Evolutionary conservation across 2,329 filamentous ascomycete genomes (phyloP).

Genomic region (Stachybotrys chartarum): DNA sequence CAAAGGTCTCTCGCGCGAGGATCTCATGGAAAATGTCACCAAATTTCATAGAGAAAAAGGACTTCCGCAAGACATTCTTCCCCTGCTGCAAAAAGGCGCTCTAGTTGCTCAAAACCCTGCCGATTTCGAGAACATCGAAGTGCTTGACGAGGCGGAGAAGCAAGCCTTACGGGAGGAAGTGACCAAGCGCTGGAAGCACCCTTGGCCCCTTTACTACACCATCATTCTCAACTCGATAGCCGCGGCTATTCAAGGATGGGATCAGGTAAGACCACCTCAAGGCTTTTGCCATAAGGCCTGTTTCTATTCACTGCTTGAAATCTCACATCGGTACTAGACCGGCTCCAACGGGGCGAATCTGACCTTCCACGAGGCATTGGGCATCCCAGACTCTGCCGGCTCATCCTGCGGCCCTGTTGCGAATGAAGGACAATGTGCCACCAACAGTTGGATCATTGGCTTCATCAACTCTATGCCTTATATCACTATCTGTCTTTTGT

Average conservation of each 20-base stretch:
- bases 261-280: constrained; percentile 21
- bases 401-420: constrained; percentile 22
- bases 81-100: constrained; percentile 23
- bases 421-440: constrained; percentile 27
- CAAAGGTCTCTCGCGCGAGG: constrained; percentile 40
- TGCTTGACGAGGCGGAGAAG: constrained; percentile 36
- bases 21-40: constrained; percentile 47
- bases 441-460: constrained; percentile 54
- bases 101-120: constrained; percentile 30
- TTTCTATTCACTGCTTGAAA: neutral
- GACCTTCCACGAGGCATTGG: constrained; percentile 35
- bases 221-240: constrained; percentile 44
- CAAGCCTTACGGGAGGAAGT: constrained; percentile 32
- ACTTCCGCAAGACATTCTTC: constrained; percentile 35
- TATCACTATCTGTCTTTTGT: constrained; percentile 35
- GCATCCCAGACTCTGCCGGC: constrained; percentile 27
- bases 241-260: constrained; percentile 44
- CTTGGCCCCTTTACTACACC: constrained; percentile 40
- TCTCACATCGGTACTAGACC: constrained; percentile 12
- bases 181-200: constrained; percentile 42
- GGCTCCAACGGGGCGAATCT: constrained; percentile 42
- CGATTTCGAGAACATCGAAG: constrained; percentile 37
- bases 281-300: neutral
- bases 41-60: constrained; percentile 42
- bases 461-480: constrained; percentile 46